Base-by-base conservation (phyloP, 768 basidiomycete species). In the Panellus pusillus region DNA sequence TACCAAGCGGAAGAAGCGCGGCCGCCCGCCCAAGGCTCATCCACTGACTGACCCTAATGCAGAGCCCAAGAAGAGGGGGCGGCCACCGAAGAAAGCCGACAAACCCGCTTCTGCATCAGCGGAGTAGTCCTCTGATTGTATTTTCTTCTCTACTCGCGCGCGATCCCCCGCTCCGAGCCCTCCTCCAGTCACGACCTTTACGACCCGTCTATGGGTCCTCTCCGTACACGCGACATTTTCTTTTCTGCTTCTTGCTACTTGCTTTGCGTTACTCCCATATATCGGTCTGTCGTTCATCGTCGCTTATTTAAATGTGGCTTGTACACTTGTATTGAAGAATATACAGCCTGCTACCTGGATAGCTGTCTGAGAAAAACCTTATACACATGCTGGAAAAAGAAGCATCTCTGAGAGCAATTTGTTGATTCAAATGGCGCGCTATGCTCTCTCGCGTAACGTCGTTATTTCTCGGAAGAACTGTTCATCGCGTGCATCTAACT, bases 1-100 rank as follows among this genome's bases (percentile, higher is more conserved):
- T 42, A 70, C 78, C 44, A 90, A 89, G 70, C 78, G 86, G 63
- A 83, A 79, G 63, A 83, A 79, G 69, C 80, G 89, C 57, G 89
- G 89, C 37, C 83, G 89, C 56, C 89, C 89, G 52, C 86, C 83
- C 60, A 91, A 91, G 70, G 72, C 75, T 50, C 75, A 81, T 50
- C 84, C 79, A 68, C 76, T 77, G 35, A 72, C 74, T 37, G 85
- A 86, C 64, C 60, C 82, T 55, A 73, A 72, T 63, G 62, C 69
- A 52, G 83, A 83, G 78, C 59, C 59, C 51, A 87, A 79, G 79
- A 89, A 84, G 73, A 77, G 88, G 58, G 87, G 87, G 49, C 79
- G 88, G 63, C 89, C 87, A 63, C 80, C 85, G 70, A 80, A 80
- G 74, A 78, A 79, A 63, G 54, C 44, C 36, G 59, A 50, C 39